Conservation (phyloP, 306 rosid genomes). For the Cucurbita pepo region DNA sequence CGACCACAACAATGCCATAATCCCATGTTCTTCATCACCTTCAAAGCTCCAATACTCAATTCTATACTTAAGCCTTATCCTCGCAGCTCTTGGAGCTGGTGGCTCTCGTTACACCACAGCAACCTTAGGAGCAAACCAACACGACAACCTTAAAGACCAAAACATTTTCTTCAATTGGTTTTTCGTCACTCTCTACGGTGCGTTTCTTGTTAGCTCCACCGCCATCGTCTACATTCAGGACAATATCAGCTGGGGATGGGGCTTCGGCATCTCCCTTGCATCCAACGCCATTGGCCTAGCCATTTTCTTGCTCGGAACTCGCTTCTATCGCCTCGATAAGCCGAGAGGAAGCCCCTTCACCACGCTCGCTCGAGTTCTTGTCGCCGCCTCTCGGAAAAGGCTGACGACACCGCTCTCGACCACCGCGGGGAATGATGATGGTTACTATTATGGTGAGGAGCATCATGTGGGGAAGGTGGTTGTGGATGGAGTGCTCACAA, state of each 20-base stretch:
- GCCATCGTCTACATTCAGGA: constrained; percentile 23
- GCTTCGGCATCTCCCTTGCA: constrained; percentile 15
- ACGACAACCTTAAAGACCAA: constrained; percentile 7
- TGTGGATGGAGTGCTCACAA: constrained; percentile 2
- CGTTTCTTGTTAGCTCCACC: constrained; percentile 4
- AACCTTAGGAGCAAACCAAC: constrained; percentile 26
- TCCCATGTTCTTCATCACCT: constrained; percentile 4
- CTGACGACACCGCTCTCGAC: not conserved
- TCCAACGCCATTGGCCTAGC: not conserved
- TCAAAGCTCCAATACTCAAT: constrained; percentile 18
- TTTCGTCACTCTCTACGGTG: constrained; percentile 16
- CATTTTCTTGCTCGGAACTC: constrained; percentile 16
- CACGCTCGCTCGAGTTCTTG: constrained; percentile 19
- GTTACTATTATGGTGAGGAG: constrained; percentile 6
- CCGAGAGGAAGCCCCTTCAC: constrained; percentile 28
- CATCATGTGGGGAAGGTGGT: not conserved
- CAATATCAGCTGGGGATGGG: constrained; percentile 28
- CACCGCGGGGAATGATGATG: not conserved
- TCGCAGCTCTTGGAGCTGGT: constrained; percentile 20
- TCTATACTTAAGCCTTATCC: constrained; percentile 10
- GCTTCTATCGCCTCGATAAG: constrained; percentile 13
- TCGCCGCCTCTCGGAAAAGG: constrained; percentile 18
- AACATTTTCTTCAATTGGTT: constrained; percentile 25
- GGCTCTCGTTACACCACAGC: constrained; percentile 31
- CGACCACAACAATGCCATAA: not conserved